phyloP scores from a whole-genome alignment of 2,329 filamentous ascomycete species.

The Fusarium solani-melongenae region DNA sequence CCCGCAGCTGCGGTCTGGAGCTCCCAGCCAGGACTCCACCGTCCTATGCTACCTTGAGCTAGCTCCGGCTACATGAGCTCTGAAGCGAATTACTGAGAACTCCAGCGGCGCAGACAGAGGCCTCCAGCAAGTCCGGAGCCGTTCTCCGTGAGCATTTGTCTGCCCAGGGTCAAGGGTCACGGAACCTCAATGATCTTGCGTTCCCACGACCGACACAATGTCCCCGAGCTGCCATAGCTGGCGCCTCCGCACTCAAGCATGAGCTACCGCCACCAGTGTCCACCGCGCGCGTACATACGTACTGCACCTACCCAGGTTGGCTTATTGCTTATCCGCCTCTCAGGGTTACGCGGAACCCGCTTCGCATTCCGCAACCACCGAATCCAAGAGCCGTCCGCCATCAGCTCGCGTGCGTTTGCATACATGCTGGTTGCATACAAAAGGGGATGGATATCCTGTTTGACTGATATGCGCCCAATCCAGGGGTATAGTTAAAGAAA shows the following conservation, averaged over 20 bases:
- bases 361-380: not conserved
- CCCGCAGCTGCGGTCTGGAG: constrained; percentile 11
- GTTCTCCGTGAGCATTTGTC: not conserved
- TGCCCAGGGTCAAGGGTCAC: not conserved
- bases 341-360: constrained; percentile 9
- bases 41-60: constrained; percentile 21
- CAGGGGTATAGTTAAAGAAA: not conserved
- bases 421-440: constrained; percentile 2
- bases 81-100: not conserved
- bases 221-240: not conserved
- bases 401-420: not conserved
- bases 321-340: not conserved
- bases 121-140: constrained; percentile 24
- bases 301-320: not conserved
- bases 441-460: not conserved
- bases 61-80: constrained; percentile 18
- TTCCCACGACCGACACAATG: constrained; percentile 17
- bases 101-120: constrained; percentile 14
- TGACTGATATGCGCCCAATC: not conserved
- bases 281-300: not conserved
- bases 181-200: not conserved
- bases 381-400: not conserved
- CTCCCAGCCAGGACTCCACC: constrained; percentile 11
- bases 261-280: not conserved
- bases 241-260: not conserved